Conservation (phyloP, 345 rosid genomes). For the Melaleuca alternifolia region DNA sequence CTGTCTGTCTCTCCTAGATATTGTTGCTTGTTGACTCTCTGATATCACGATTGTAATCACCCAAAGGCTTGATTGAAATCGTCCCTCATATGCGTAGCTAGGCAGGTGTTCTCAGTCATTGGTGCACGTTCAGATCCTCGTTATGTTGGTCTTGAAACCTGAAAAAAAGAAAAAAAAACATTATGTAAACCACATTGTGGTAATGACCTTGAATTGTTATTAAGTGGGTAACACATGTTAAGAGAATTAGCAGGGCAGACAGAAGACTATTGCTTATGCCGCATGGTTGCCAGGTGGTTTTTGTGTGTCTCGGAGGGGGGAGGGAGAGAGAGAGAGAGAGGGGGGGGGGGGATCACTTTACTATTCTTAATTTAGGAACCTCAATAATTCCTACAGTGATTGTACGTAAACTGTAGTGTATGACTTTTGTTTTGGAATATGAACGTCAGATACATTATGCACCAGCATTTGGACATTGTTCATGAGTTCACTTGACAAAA, state of each 20-base stretch:
- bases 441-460: background rate
- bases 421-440: background rate
- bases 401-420: background rate
- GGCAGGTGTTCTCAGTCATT: conserved; percentile 1
- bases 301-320: background rate
- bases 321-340: background rate
- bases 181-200: background rate
- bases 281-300: background rate
- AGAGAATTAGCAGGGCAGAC: background rate
- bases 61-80: background rate
- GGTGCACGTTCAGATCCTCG: conserved; percentile 15
- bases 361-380: background rate
- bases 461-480: background rate
- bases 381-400: background rate
- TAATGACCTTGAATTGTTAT: background rate
- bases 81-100: background rate
- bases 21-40: background rate
- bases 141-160: conserved; percentile 76
- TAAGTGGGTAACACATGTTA: background rate
- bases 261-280: background rate
- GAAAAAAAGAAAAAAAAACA: conserved; percentile 8
- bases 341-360: background rate
- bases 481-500: background rate
- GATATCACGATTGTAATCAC: background rate
- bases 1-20: background rate